phyloP scores from a whole-genome alignment of 371 early-diverging fungal genomes.

The Nematocida sp. region DNA sequence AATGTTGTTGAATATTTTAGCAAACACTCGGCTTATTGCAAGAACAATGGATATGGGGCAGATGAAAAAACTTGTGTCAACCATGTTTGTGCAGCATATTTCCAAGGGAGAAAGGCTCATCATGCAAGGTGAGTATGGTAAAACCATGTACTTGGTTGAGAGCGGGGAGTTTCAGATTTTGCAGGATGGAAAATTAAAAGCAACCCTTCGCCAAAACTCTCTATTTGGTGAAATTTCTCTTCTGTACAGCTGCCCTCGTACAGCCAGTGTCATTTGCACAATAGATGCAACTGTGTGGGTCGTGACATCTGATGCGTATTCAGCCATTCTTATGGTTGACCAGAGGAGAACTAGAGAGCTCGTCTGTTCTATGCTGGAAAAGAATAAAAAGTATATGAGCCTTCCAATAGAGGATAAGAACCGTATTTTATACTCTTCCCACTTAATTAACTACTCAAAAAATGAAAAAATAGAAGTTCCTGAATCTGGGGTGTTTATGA shows the following conservation, averaged over 20 bases:
- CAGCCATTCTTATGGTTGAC: slow-evolving; percentile 61
- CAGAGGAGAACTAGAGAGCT: slow-evolving; percentile 55
- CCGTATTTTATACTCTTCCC: slow-evolving; percentile 21
- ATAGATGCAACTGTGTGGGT: slow-evolving; percentile 83
- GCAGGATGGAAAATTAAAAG: slow-evolving; percentile 71
- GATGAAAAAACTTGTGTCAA: slow-evolving; percentile 63
- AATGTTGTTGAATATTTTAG: slow-evolving; percentile 35
- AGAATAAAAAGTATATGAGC: slow-evolving; percentile 29
- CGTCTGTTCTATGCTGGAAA: slow-evolving; percentile 40
- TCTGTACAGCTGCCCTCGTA: slow-evolving; percentile 87
- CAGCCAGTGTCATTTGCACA: slow-evolving; percentile 79
- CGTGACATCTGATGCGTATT: slow-evolving; percentile 61
- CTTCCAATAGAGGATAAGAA: slow-evolving; percentile 48
- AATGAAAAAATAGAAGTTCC: slow-evolving; percentile 21
- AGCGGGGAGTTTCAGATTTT: slow-evolving; percentile 85
- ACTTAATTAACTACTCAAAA: slow-evolving; percentile 40
- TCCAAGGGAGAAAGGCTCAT: slow-evolving; percentile 76
- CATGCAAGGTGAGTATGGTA: slow-evolving; percentile 87
- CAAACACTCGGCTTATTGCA: slow-evolving; percentile 37
- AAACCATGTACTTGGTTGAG: slow-evolving; percentile 92
- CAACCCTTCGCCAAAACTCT: slow-evolving; percentile 62
- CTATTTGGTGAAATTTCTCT: slow-evolving; percentile 90
- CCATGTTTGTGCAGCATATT: slow-evolving; percentile 58
- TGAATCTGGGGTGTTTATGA: slow-evolving; percentile 45
- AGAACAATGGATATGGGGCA: slow-evolving; percentile 61